Base-by-base conservation (phyloP, 371 early-diverging fungal genomes). In the Mucor racemosus region DNA sequence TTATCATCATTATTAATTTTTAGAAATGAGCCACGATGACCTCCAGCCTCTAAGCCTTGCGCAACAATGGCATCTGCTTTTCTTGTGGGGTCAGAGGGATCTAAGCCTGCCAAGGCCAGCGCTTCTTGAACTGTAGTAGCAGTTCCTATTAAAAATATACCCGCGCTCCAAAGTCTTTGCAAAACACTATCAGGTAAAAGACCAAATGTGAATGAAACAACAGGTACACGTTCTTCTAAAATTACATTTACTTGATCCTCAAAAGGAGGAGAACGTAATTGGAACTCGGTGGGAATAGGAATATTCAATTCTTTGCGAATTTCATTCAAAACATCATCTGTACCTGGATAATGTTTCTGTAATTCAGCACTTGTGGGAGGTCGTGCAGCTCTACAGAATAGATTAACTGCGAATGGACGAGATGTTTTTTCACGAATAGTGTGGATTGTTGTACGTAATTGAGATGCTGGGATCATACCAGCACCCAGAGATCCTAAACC, bases 121-220 rank as follows among this genome's bases (percentile, higher is more conserved):
- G 82, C 82, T 59, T 82, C 82, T 13, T 71, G 58, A 17, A 75
- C 74, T 5, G 78, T 74, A 1, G 82, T 82, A 0, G 82, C 82
- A 8, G 82, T 82, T 2, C 82, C 82, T 40, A 82, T 79, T 21
- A 80, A 42, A 63, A 72, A 82, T 2, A 68, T 66, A 5, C 78
- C 78, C 17, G 74, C 74, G 10, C 67, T 36, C 67, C 67, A 60
- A 39, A 82, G 62, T n/a, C 68, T 62, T 33, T 71, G 50, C 0
- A 71, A 9, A 11, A 69, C 54, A 26, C 62, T 62, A 1, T 78
- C 72, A 5, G 82, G 78, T 3, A 82, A 42, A 5, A 66, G 38
- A 5, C 82, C 82, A 76, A 82, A 82, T 0, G 82, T 82, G 56
- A 72, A 82, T 0, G 82, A 82, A 5, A 82, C 77, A 1, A 82